A percentile compares a stretch with the other conserved stretches of the same genome.
Evolutionary conservation across 768 basidiomycete species (phyloP).

Genomic region (Russula olivacea): DNA sequence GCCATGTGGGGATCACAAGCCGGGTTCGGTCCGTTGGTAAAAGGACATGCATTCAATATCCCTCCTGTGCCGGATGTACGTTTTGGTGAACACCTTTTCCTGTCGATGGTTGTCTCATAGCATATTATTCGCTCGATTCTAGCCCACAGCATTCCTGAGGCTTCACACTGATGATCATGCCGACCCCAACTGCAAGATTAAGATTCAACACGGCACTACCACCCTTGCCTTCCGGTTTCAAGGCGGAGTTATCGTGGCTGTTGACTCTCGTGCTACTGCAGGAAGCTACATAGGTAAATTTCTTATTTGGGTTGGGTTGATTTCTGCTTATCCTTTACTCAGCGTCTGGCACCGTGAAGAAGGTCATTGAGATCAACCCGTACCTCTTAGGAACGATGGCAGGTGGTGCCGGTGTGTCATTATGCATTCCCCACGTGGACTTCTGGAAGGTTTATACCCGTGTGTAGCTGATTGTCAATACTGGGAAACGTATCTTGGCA

Average conservation of each 20-base stretch:
- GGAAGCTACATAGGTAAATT: conserved; percentile 90
- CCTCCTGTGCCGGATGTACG: conserved; percentile 75
- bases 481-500: conserved; percentile 99
- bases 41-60: conserved; percentile 67
- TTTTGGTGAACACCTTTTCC: conserved; percentile 15
- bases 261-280: conserved; percentile 97
- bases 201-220: conserved; percentile 98
- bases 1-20: conserved; percentile 77
- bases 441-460: not conserved
- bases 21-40: conserved; percentile 66
- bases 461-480: conserved; percentile 84
- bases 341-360: conserved; percentile 98
- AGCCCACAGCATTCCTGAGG: conserved; percentile 89
- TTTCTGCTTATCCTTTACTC: conserved; percentile 4
- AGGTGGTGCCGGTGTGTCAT: conserved; percentile 82
- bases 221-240: conserved; percentile 95
- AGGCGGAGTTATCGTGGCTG: conserved; percentile 97
- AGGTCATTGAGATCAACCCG: conserved; percentile 99
- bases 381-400: conserved; percentile 99
- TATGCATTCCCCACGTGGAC: not conserved
- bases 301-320: not conserved
- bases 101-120: not conserved
- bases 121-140: conserved; percentile 6
- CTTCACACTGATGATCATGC: conserved; percentile 94
- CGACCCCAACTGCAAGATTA: conserved; percentile 91